Base-by-base conservation (phyloP, 176 grass and related monocot genomes). In the Paspalum notatum region DNA sequence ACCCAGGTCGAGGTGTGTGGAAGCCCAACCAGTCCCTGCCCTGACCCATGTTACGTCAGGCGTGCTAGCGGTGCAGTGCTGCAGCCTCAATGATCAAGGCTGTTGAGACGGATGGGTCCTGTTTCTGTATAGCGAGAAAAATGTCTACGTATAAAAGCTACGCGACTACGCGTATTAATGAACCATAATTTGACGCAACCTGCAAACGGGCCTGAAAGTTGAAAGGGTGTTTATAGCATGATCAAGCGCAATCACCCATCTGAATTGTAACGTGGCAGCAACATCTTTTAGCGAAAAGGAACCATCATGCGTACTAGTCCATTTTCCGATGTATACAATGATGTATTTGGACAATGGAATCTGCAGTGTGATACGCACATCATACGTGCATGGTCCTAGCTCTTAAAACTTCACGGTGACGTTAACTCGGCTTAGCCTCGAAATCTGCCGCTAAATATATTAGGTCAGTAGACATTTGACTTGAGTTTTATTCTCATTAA, bases 331-430 rank as follows among this genome's bases (percentile, higher is more conserved):
- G n/a, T n/a, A n/a, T 21, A 66, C 70, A 62, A 49, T 46, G 40
- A 80, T 70, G 18, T 44, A 66, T 54, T 24, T 41, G 18, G 32
- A 66, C 32, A 79, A 11, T 27, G 47, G 42, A 66, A 66, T 66
- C 76, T 79, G n/a, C 61, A 9, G 27, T 17, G 27, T 53, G 76
- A 79, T 53, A 79, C 53, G 76, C 47, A 66, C 46, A 66, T 64
- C 45, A 74, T 75, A 42, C n/a, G n/a, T n/a, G n/a, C 40, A 5
- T 21, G 59, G 45, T 38, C 43, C 10, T 76, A 39, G 0, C 3
- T 0, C 26, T 11, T 9, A 7, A 39, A 39, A 48, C n/a, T 54
- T 72, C 71, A 54, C 20, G 5, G 26, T 72, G 27, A 38, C 15
- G n/a, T n/a, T n/a, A n/a, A n/a, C n/a, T n/a, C n/a, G n/a, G n/a